These are phyloP conservation scores for Parmelia sp. DNA, from an alignment of 495 filamentous ascomycete genomes.

Conservation along the genomic window DNA sequence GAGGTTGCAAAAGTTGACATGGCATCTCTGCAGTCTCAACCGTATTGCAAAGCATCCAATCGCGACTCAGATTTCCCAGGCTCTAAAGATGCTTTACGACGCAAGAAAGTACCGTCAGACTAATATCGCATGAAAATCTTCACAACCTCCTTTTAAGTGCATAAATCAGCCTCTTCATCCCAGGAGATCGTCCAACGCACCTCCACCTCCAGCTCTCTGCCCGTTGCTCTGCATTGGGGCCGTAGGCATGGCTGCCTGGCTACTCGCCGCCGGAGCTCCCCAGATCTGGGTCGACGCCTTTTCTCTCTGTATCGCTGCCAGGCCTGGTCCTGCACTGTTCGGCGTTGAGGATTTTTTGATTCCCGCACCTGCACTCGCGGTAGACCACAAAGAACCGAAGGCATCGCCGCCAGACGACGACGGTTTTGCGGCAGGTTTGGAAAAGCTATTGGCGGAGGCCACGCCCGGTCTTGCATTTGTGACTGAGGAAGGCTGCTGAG, in stretches of 20 bases:
- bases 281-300: slow-evolving; percentile 92
- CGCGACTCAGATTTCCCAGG: background rate
- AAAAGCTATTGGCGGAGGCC: slow-evolving; percentile 28
- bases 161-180: slow-evolving; percentile 37
- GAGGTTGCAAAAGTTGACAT: background rate
- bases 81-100: background rate
- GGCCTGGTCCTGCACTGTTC: slow-evolving; percentile 61
- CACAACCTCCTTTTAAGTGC: background rate
- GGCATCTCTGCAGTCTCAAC: background rate
- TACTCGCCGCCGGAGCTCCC: slow-evolving; percentile 57
- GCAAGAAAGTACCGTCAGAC: background rate
- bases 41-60: slow-evolving; percentile 9
- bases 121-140: background rate
- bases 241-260: slow-evolving; percentile 26
- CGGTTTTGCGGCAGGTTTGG: slow-evolving; percentile 42
- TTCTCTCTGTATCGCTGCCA: slow-evolving; percentile 91
- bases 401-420: slow-evolving; percentile 67
- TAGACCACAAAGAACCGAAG: slow-evolving; percentile 79
- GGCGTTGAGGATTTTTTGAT: slow-evolving; percentile 56
- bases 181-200: slow-evolving; percentile 59
- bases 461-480: slow-evolving; percentile 28
- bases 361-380: slow-evolving; percentile 66
- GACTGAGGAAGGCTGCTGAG: slow-evolving; percentile 27
- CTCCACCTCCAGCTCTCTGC: slow-evolving; percentile 37
- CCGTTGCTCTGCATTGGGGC: slow-evolving; percentile 30